These are phyloP conservation scores for Begonia fuchsioides DNA, from an alignment of 306 rosid species.

Conservation along the genomic window DNA sequence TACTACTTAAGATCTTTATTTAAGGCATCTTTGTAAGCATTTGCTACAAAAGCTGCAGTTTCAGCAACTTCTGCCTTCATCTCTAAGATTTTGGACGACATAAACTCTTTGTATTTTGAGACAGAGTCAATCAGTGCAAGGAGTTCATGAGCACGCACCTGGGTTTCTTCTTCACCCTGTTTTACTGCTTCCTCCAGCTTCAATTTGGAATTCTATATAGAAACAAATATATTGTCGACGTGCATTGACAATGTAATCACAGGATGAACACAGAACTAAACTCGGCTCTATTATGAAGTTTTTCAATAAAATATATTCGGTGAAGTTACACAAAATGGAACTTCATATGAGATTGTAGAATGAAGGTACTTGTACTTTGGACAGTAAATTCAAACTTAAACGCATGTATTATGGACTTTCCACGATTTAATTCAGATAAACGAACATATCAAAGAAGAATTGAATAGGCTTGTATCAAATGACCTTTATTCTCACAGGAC, in stretches of 20 bases:
- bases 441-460: too few relatives aligned
- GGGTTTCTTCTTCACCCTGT: constrained; percentile 51
- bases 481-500: too few relatives aligned
- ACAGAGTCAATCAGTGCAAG: constrained; percentile 39
- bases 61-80: constrained; percentile 43
- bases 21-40: constrained; percentile 32
- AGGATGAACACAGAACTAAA: not conserved
- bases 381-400: too few relatives aligned
- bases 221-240: constrained; percentile 1
- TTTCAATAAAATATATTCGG: too few relatives aligned
- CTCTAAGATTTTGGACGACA: constrained; percentile 38
- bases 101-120: constrained; percentile 44
- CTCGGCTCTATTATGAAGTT: too few relatives aligned
- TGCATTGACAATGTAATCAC: constrained; percentile 7
- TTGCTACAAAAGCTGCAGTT: constrained; percentile 37
- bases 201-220: constrained; percentile 40
- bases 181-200: constrained; percentile 46
- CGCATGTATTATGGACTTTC: too few relatives aligned
- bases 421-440: too few relatives aligned
- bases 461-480: too few relatives aligned
- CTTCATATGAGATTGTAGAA: too few relatives aligned
- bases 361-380: too few relatives aligned
- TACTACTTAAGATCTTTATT: too few relatives aligned
- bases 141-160: constrained; percentile 33
- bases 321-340: too few relatives aligned